Percentiles rank a stretch among this genome's conserved stretches.
phyloP scores from a whole-genome alignment of 352 stramenopile genomes.

The Peronosclerospora sorghi region DNA sequence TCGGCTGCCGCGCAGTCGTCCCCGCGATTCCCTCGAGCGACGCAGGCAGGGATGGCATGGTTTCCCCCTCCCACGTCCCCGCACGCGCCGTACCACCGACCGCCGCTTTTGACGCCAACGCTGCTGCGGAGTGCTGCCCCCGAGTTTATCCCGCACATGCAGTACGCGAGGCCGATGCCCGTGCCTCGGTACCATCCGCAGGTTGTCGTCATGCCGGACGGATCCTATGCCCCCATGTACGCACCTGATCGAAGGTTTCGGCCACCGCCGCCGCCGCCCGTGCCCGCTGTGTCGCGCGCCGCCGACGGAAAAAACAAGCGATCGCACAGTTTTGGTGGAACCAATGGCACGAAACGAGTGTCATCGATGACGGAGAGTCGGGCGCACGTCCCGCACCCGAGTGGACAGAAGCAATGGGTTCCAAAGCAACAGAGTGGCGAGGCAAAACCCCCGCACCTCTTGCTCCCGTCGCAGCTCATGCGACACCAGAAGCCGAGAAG shows the following conservation, averaged over 20 bases:
- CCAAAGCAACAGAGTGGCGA: slow-evolving; percentile 17
- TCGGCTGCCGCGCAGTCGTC: slow-evolving; percentile 15
- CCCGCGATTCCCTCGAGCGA: too few species aligned
- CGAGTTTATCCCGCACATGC: slow-evolving; percentile 13
- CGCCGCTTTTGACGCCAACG: slow-evolving; percentile 23
- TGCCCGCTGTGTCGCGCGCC: too few species aligned
- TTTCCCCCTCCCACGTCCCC: too few species aligned
- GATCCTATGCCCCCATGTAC: slow-evolving; percentile 25
- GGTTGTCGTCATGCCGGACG: slow-evolving; percentile 22
- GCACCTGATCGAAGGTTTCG: too few species aligned
- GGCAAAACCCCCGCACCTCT: slow-evolving; percentile 17
- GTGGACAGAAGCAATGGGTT: slow-evolving; percentile 21
- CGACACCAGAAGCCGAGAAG: slow-evolving; percentile 27
- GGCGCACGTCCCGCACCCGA: neutral
- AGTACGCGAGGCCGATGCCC: slow-evolving; percentile 13
- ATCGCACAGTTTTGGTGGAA: slow-evolving; percentile 6
- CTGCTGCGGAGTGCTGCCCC: slow-evolving; percentile 8
- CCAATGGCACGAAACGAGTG: slow-evolving; percentile 13
- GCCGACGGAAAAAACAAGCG: too few species aligned
- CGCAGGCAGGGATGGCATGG: too few species aligned
- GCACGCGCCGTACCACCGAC: too few species aligned
- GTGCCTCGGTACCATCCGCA: slow-evolving; percentile 18
- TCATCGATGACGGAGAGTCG: slow-evolving; percentile 1
- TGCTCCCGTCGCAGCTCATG: slow-evolving; percentile 44
- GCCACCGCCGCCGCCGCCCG: slow-evolving; percentile 6